Evolutionary conservation across 257 asterid species (phyloP), one percentile per base, ranked within the genome.

Genomic region (Thymus mandschuricus): DNA sequence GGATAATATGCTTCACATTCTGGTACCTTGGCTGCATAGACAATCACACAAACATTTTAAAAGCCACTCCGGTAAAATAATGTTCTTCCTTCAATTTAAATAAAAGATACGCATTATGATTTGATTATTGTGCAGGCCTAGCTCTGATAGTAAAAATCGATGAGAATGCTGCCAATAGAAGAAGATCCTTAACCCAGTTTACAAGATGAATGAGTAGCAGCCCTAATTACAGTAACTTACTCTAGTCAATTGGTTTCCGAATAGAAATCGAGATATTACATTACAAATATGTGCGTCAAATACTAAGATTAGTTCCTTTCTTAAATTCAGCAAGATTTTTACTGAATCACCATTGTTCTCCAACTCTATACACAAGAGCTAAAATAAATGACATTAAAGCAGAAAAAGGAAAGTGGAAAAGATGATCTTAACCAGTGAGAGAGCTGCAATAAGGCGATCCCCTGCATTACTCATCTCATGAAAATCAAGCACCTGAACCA

Each of bases 381-480:
- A 66, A 58, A 49, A 15, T 54, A 65, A 45, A 57, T 2, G 29
- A 34, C 71, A 64, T 30, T 7, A 57, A 35, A 68, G 30, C 27
- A 15, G 57, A 58, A 46, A 45, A 15, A 1, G 43, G 4, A 40
- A 5, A 60, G 40, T 8, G 38, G 27, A 31, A 13, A 31, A 48
- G 55, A 62, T 34, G 78, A 44, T 50, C 64, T 85, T 59, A 43
- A 94, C 99, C 89, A 91, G 81, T 60, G 95, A 89, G 78, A 94
- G 96, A 69, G 98, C 98, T 45, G 89, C 85, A 40, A 86, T 80
- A 48, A 94, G 99, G 50, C 96, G 91, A 79, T 88, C 81, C 66
- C 99, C 98, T 44, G 95, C 91, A 78, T 85, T 80, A 59, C 61
- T 82, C 92, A 72, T 88, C 88, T 91, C 98, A 65, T 78, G 99